Evolutionary conservation across 768 basidiomycete species (phyloP), one percentile per base, ranked within the genome.

Genomic region (Mycena rosella): DNA sequence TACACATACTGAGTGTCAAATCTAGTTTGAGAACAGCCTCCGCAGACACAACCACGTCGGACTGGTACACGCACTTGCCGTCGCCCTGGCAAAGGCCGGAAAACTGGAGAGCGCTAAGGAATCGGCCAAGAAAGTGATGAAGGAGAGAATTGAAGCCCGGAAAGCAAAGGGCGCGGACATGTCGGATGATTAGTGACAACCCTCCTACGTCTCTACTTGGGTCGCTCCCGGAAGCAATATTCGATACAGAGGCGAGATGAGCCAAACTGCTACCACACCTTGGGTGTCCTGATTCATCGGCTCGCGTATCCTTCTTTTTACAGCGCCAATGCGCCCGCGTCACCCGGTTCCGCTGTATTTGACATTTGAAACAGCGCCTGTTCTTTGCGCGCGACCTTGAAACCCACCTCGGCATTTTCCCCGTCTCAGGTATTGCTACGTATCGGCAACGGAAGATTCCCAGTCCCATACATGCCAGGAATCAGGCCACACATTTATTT

Each of bases 41-140:
- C 88, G 95, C 44, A 84, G 90, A 72, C 95, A 96, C 74, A 97
- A 96, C 72, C 92, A 96, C 76, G 85, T 96, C 52, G 93, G 96
- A 36, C 82, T 96, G 24, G 88, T 90, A 7, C 91, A 95, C 75
- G 89, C 88, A 0, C 80, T 96, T 34, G 79, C 94, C n/a, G 77
- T 87, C 22, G 89, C 88, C 14, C 83, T 96, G 24, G 94, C 93
- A 13, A 92, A 91, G 75, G 85, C 86, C 9, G 91, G 89, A 4
- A 85, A 83, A 66, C 80, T 96, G 32, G 82, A 86, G 24, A 76
- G 82, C 3, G 89, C 86, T 0, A 83, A 86, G 64, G 82, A 81
- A 63, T 76, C 74, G 24, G 86, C 87, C 11, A 83, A 79, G 68
- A 79, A 78, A 62, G 68, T 75, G 27, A 86, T 87, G 86, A 79